Conservation (phyloP, 306 rosid genomes). For the Ochetophila trinervis region DNA sequence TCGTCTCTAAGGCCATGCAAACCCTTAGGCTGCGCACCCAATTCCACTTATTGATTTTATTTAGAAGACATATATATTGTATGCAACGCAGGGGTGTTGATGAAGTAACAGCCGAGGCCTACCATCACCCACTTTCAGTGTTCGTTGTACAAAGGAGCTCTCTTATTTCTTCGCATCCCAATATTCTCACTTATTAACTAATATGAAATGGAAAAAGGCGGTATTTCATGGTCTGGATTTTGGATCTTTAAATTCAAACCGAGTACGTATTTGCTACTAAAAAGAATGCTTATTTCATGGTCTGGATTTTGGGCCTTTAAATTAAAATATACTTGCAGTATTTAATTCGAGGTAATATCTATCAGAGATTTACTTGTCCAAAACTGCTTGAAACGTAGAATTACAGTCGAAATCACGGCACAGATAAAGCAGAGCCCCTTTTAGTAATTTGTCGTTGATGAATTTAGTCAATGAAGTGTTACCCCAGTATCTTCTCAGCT, state of each 20-base stretch:
- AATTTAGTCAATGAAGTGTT: no score
- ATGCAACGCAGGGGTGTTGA: constrained; percentile 10
- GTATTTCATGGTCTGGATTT: background rate
- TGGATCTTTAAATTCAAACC: background rate
- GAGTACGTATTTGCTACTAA: no score
- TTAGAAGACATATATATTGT: background rate
- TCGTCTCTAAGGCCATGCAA: constrained; percentile 21
- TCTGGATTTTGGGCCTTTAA: background rate
- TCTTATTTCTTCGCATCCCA: background rate
- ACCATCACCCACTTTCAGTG: constrained; percentile 12
- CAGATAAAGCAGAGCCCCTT: no score
- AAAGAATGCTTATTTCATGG: no score
- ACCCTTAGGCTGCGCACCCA: constrained; percentile 7
- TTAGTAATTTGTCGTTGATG: no score
- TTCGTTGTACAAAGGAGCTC: constrained; percentile 19
- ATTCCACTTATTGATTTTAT: background rate
- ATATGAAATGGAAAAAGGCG: no score
- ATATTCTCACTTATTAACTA: background rate
- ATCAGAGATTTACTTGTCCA: background rate
- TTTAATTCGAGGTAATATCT: background rate
- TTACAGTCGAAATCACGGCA: no score
- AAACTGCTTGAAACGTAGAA: background rate
- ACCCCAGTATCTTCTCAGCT: no score
- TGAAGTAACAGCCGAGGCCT: constrained; percentile 20
- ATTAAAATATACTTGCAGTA: background rate